phyloP scores from a whole-genome alignment of 2,329 filamentous ascomycete species.

The Colletotrichum karsti region DNA sequence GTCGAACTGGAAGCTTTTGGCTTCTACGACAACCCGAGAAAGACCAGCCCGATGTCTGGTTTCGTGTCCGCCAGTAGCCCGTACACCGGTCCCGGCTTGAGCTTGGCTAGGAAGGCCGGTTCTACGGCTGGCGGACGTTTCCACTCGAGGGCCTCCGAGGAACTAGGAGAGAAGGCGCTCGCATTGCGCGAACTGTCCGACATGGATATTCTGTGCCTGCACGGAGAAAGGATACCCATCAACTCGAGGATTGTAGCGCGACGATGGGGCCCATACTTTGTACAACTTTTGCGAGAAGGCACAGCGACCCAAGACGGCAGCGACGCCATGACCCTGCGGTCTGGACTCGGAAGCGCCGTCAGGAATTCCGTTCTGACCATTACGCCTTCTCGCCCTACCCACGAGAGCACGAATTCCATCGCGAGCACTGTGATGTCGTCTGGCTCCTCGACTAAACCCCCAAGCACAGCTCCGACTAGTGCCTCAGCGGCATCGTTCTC shows the following conservation, averaged over 20 bases:
- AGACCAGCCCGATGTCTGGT: constrained; percentile 78
- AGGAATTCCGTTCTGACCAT: constrained; percentile 89
- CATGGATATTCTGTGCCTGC: constrained; percentile 95
- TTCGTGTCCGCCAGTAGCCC: constrained; percentile 86
- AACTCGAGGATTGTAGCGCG: constrained; percentile 90
- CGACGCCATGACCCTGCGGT: constrained; percentile 79
- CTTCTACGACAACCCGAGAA: constrained; percentile 93
- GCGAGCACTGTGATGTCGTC: constrained; percentile 50
- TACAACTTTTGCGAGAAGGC: constrained; percentile 87
- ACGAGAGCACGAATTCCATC: constrained; percentile 57
- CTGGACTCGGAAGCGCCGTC: constrained; percentile 64
- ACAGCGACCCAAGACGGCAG: constrained; percentile 75
- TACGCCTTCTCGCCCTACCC: constrained; percentile 68
- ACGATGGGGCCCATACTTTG: constrained; percentile 96
- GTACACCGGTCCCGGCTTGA: constrained; percentile 65
- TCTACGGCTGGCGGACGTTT: constrained; percentile 79
- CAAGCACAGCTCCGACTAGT: constrained; percentile 55
- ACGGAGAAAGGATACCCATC: constrained; percentile 90
- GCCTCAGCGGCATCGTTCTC: constrained; percentile 38
- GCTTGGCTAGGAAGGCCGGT: constrained; percentile 66
- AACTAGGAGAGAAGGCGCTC: constrained; percentile 84
- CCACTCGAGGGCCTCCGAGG: constrained; percentile 81
- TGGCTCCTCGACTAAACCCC: constrained; percentile 48
- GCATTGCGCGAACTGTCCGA: constrained; percentile 86
- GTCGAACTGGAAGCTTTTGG: constrained; percentile 98